Evolutionary conservation across 768 basidiomycete species (phyloP).

Genomic region (Chalciporus pseudorubinellus): DNA sequence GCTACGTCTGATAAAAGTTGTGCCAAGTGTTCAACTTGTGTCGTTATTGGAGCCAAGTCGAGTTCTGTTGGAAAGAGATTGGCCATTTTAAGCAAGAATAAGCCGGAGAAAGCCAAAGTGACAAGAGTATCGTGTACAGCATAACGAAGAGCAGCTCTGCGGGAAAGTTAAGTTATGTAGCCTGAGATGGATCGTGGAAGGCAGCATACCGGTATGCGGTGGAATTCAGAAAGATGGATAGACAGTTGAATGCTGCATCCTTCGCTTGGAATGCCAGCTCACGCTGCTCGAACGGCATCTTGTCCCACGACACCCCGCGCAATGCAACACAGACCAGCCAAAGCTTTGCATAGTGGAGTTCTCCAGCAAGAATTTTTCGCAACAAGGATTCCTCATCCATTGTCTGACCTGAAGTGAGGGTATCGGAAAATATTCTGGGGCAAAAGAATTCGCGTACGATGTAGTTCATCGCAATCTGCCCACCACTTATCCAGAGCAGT

Average conservation of each 20-base stretch:
- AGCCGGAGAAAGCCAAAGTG: slow-evolving; percentile 85
- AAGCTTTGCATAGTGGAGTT: slow-evolving; percentile 89
- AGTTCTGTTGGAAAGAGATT: slow-evolving; percentile 86
- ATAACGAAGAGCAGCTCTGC: slow-evolving; percentile 83
- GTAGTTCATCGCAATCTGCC: slow-evolving; percentile 82
- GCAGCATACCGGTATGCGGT: slow-evolving; percentile 70
- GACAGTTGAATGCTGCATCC: slow-evolving; percentile 83
- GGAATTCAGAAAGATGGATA: slow-evolving; percentile 81
- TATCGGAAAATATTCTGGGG: no score
- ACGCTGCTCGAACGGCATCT: slow-evolving; percentile 92
- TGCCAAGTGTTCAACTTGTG: slow-evolving; percentile 87
- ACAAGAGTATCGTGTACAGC: slow-evolving; percentile 93
- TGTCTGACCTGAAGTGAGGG: slow-evolving; percentile 49
- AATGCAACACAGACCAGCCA: slow-evolving; percentile 94
- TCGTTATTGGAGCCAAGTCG: slow-evolving; percentile 71
- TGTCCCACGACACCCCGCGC: slow-evolving; percentile 91
- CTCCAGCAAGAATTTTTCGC: slow-evolving; percentile 83
- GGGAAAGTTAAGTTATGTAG: slow-evolving; percentile 3
- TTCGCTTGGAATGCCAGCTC: slow-evolving; percentile 95
- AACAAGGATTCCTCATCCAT: slow-evolving; percentile 86
- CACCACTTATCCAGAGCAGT: slow-evolving; percentile 90
- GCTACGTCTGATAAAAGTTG: slow-evolving; percentile 90
- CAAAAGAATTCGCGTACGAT: slow-evolving; percentile 48
- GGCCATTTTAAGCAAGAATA: slow-evolving; percentile 93
- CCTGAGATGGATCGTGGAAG: neutral